Evolutionary conservation across 148 eudicot species (phyloP), one percentile per base, ranked within the genome.

Genomic region (Linanthus parryae): DNA sequence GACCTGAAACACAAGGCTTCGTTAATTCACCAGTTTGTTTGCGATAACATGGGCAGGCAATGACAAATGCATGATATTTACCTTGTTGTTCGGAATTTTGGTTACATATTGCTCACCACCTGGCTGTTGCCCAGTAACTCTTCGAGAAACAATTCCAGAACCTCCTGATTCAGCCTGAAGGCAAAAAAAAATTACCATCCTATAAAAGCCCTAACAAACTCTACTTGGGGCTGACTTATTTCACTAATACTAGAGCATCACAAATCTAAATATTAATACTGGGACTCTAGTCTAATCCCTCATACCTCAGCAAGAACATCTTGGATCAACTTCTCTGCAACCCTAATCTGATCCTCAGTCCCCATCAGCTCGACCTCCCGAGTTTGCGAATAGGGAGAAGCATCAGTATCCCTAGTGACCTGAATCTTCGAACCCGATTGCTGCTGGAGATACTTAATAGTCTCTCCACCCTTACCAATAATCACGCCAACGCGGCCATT

Each of bases 391-490:
- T 59, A 64, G 10, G 76, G 99, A 50, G 88, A 91, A 25, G 95
- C 91, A 64, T 92, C 99, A 59, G 73, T 66, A 59, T 92, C 99
- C 63, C 91, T 80, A 7, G 99, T 92, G 38, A 92, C 84, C 61
- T 92, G 99, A 47, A 92, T 92, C 74, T 80, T 92, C 38, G 99
- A 96, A 29, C 99, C 99, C 26, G 99, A 92, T 39, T 88, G 94
- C 40, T 47, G 59, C 67, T 92, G 99, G 58, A 92, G 88, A 40
- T 88, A 80, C 52, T 88, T 84, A 16, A 92, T 92, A 29, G 99
- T 92, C 59, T 92, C 99, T 34, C 99, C 99, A 16, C 72, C 78
- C 80, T 80, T 92, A 23, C 99, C 99, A 45, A 92, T 92, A 47
- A 92, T 92, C 53, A 92, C 95, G 61, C 99, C 99, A 49, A 92